A percentile compares a stretch with the other conserved stretches of the same genome.
Evolutionary conservation across 139 green algal species (phyloP).

Genomic region (Choricystis sp.): DNA sequence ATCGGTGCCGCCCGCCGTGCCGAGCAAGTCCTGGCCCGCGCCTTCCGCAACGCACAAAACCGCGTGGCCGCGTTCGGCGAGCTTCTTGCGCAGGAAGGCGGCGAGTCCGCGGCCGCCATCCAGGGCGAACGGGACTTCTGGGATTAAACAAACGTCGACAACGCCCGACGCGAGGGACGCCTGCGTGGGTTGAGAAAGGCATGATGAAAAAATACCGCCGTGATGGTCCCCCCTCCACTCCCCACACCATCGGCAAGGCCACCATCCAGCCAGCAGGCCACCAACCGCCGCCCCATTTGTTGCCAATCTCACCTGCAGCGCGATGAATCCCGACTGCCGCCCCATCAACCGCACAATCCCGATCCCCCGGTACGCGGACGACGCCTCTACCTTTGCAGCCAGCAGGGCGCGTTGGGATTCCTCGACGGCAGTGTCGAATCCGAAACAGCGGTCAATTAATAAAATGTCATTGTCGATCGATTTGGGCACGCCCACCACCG

Average conservation of each 20-base stretch:
- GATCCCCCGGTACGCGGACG: constrained; percentile 39
- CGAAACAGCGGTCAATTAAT: constrained; percentile 59
- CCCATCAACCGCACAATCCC: constrained; percentile 84
- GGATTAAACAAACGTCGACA: constrained; percentile 72
- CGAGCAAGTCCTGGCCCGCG: constrained; percentile 55
- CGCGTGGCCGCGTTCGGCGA: constrained; percentile 67
- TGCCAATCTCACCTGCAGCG: constrained; percentile 34
- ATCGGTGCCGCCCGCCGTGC: constrained; percentile 15
- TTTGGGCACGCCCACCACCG: constrained; percentile 85
- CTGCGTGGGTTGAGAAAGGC: no score
- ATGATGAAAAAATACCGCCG: no score
- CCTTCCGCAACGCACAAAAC: constrained; percentile 57
- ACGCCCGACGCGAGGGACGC: constrained; percentile 52
- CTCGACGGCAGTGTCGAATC: constrained; percentile 74
- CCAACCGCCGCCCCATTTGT: no score
- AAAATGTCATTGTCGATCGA: constrained; percentile 59
- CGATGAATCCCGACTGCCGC: constrained; percentile 67
- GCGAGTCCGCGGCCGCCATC: constrained; percentile 62
- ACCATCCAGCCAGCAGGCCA: no score
- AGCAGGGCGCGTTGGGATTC: constrained; percentile 44
- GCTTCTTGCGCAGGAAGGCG: constrained; percentile 51
- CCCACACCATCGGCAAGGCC: no score
- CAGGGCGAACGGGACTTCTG: constrained; percentile 78
- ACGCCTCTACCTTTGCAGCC: constrained; percentile 52
- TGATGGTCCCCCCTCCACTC: no score